Percentiles rank a stretch among this genome's conserved stretches.
Conservation (phyloP, 2,329 filamentous ascomycete genomes). For the Raffaelea deltoideospora region DNA sequence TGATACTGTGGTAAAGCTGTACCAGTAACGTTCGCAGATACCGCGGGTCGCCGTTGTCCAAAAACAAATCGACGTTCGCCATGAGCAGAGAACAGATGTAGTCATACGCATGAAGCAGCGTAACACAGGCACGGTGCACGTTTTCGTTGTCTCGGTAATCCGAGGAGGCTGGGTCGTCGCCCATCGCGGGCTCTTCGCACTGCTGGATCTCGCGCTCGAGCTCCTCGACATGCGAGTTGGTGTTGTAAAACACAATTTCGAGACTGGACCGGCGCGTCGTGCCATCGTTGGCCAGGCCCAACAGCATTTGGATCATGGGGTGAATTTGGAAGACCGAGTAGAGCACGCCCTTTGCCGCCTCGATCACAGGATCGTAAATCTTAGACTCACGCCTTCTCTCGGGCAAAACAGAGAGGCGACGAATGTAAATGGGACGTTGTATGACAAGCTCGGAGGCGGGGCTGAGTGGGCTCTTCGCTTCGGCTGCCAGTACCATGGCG, state of each 20-base stretch:
- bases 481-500: constrained; percentile 12
- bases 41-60: constrained; percentile 49
- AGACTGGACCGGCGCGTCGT: constrained; percentile 47
- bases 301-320: constrained; percentile 50
- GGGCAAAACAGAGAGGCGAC: constrained; percentile 46
- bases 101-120: constrained; percentile 48
- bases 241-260: constrained; percentile 54
- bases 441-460: constrained; percentile 38
- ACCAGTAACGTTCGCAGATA: constrained; percentile 51
- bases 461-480: constrained; percentile 37
- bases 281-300: constrained; percentile 44
- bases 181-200: constrained; percentile 36
- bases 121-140: constrained; percentile 47
- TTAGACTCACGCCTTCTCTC: constrained; percentile 48
- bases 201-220: constrained; percentile 50
- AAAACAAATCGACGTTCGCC: constrained; percentile 47
- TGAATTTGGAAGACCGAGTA: constrained; percentile 56
- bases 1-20: constrained; percentile 51
- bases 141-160: constrained; percentile 43
- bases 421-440: constrained; percentile 46
- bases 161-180: constrained; percentile 30
- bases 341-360: constrained; percentile 50
- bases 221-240: constrained; percentile 50
- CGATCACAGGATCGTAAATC: constrained; percentile 43
- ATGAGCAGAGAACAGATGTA: constrained; percentile 48